Evolutionary conservation across 495 filamentous ascomycete species (phyloP).

Genomic region (Rostrohypoxylon terebratum): DNA sequence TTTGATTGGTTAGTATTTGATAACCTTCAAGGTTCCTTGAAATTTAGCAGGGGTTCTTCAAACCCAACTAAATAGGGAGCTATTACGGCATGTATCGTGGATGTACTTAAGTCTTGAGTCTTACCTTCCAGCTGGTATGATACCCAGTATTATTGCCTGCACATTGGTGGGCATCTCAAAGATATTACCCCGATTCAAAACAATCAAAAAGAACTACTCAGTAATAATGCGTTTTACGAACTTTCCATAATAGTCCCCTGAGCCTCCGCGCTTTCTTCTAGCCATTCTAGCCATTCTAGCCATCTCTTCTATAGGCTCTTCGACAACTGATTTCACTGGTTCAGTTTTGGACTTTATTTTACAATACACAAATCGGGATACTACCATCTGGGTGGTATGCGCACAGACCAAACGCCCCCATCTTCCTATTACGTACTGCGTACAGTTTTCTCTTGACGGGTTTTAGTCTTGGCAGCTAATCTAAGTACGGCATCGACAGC

Average conservation of each 20-base stretch:
- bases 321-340: not conserved
- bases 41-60: not conserved
- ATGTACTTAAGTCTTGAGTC: too few species aligned
- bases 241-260: not conserved
- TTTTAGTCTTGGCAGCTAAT: conserved; percentile 10
- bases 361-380: not conserved
- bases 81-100: too few species aligned
- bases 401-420: not conserved
- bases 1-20: not conserved
- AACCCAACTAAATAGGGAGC: not conserved
- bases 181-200: too few species aligned
- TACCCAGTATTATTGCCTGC: too few species aligned
- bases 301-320: not conserved
- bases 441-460: not conserved
- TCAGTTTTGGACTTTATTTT: too few species aligned
- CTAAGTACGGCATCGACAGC: not conserved
- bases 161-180: too few species aligned
- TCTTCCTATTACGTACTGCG: conserved; percentile 1
- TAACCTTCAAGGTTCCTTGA: too few species aligned
- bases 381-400: not conserved
- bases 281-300: not conserved
- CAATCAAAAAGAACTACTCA: too few species aligned
- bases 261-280: not conserved
- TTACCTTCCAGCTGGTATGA: not conserved
- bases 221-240: too few species aligned